Evolutionary conservation across 2,329 filamentous ascomycete genomes (phyloP), one percentile per base, ranked within the genome.

Genomic region (Erysiphe pulchra): DNA sequence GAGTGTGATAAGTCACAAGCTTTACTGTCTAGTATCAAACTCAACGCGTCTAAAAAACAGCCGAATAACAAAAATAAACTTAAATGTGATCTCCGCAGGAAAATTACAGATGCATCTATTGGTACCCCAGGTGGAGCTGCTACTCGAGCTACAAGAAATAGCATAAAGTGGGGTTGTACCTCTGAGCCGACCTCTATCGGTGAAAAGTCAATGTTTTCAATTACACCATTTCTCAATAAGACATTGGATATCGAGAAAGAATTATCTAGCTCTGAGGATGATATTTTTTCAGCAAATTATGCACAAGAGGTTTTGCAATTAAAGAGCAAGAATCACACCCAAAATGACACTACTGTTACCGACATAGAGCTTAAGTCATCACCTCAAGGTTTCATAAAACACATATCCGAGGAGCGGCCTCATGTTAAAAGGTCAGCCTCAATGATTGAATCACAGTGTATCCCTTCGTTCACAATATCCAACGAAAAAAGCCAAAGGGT

Each of bases 141-240:
- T 24, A 59, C 60, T 33, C 63, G 66, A 50, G 59, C 60, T 31
- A 61, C 60, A 47, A 64, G 66, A 49, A 59, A 57, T 12, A 45
- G 59, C 32, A 53, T 62, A 48, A 80, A 77, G 60, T 77, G 75
- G 57, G 64, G 67, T 7, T 46, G 68, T 65, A 42, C 59, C 65
- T 3, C 3, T 28, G 70, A 75, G 17, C 69, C 72, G 34, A 68
- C 71, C 1, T 63, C 74, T 46, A 65, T 80, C 5, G 84, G 81
- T 30, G 83, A 92, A 56, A 94, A 93, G 60, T 94, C 86, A 0
- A 77, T 71, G 2, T 94, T 95, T 60, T 93, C 85, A 4, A 84
- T 94, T 51, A 95, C 87, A 0, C 87, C 87, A 0, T 94, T 92
- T 65, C 67, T 95, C 49, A 92, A 86, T 60, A 75, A 78, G 44